Evolutionary conservation across 768 basidiomycete genomes (phyloP), one percentile per base, ranked within the genome.

Genomic region (Mycena belliarum): DNA sequence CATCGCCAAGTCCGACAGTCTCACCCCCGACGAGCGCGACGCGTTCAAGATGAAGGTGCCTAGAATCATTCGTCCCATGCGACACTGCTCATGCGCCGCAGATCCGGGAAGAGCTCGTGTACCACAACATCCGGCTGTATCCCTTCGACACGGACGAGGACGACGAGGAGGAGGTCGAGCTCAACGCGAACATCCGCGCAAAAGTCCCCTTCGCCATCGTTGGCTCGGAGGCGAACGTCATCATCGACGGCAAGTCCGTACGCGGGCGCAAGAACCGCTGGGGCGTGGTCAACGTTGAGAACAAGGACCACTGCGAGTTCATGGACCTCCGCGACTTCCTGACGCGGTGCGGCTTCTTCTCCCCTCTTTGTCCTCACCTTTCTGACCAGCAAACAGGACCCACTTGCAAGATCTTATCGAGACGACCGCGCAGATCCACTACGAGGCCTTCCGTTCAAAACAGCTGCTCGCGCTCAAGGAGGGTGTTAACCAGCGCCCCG

Each of bases 371-470:
- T n/a, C n/a, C n/a, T n/a, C n/a, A n/a, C n/a, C n/a, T n/a, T n/a
- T n/a, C n/a, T n/a, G n/a, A n/a, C n/a, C n/a, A n/a, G n/a, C n/a
- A n/a, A n/a, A n/a, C n/a, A n/a, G 95, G 75, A 96, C 96, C 28
- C 97, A 99, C 76, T 74, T 99, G 69, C 96, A 99, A 74, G 96
- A 98, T 70, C 77, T 99, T 71, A 99, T 99, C 71, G 96, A 99
- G 81, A 97, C 96, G 54, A 98, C 97, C 11, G 95, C 97, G 12
- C 92, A 95, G 74, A 97, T 96, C 72, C 96, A 99, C 77, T 99
- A 98, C 73, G 96, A 99, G 79, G 94, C 95, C 10, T 99, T 99
- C 93, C 87, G 96, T 63, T 96, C 94, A 66, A 98, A 98, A 79
- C 96, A 99, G 78, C 76, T 98, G 65, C 81, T 98, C 45, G 96